Base-by-base conservation (phyloP, 495 filamentous ascomycete species). In the Aspergillus olivimuriae region DNA sequence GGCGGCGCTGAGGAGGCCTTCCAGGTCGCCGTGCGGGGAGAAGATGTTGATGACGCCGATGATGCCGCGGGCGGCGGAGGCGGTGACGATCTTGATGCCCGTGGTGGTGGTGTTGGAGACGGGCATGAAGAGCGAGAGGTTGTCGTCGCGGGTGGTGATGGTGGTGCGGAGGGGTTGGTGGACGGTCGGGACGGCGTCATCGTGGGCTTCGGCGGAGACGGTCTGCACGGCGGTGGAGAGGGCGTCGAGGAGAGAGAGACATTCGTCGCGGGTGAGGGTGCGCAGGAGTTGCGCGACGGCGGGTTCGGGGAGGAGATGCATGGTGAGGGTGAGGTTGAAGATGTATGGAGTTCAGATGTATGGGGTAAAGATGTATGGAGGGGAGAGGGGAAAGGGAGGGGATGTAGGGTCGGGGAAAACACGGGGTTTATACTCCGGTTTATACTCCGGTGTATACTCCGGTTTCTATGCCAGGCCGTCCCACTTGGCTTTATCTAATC, bases 41-140 rank as follows among this genome's bases (percentile, higher is more conserved):
- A 94, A 82, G 16, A 97, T 70, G 34, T 89, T 94, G 38, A 96
- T 75, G 19, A 83, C 81, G 30, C 87, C 90, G 22, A 76, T 80
- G 41, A 66, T 61, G 17, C 62, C 65, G 4, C 46, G 40, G 0
- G 56, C 52, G 61, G 72, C 71, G 35, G 41, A 46, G 2, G 63
- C 61, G 4, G 68, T 68, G n/a, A 84, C 73, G n/a, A 82, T 74
- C 52, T 85, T 85, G 42, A 85, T 70, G 1, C 77, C 81, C 9
- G 75, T 69, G 24, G 59, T 76, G 31, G 63, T 60, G 22, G 68
- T 73, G 45, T 74, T 72, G 28, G 72, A 78, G 2, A 87, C 86
- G 1, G 92, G 92, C 92, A 96, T 98, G 64, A 95, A 94, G 21
- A 97, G 74, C 4, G 85, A 92, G 2, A 84, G 87, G 40, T 82